Base-by-base conservation (phyloP, 2,329 filamentous ascomycete genomes). In the Alternaria incomplexa region DNA sequence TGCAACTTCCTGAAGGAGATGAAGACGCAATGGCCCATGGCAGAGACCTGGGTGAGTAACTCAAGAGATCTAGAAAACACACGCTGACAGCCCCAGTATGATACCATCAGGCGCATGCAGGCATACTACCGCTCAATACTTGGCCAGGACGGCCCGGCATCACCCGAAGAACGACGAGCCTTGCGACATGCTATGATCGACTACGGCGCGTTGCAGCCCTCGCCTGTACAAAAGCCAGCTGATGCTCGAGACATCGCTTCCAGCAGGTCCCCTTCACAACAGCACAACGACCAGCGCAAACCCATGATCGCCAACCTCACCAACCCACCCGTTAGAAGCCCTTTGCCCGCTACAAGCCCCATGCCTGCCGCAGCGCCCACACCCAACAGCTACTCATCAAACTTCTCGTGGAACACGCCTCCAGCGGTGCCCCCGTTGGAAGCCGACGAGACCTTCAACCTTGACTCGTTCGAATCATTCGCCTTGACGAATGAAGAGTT, bases 21-120 rank as follows among this genome's bases (percentile, higher is more conserved):
- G 79, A 80, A 77, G 61, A 77, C 70, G 9, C 77, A 79, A 48
- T 81, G 79, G 79, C 79, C 79, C 0, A 81, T 81, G 79, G 77
- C 79, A 8, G 76, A 76, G 25, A 80, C 78, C 55, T 81, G 79
- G 79, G 78, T 78, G 56, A 62, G 71, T 61, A 28, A 15, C 3
- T 10, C 3, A 13, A 4, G 3, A 11, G 0, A 3, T 22, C 13
- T 15, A 15, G 2, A 12, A 0, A 6, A 23, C 11, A 6, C 17
- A 28, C 9, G 10, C 70, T 70, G 46, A 71, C 55, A 4, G 13
- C 4, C 9, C 9, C 26, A 80, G 78, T 80, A 79, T 30, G 78
- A 81, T 44, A 81, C 79, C 1, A 81, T 81, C 66, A 81, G 80
- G 58, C 79, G 79, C 61, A 81, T 81, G 79, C 79, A 81, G 50